Evolutionary conservation across 164 flowering plant species (phyloP), one percentile per base, ranked within the genome.

Genomic region (Euptelea pleiosperma): DNA sequence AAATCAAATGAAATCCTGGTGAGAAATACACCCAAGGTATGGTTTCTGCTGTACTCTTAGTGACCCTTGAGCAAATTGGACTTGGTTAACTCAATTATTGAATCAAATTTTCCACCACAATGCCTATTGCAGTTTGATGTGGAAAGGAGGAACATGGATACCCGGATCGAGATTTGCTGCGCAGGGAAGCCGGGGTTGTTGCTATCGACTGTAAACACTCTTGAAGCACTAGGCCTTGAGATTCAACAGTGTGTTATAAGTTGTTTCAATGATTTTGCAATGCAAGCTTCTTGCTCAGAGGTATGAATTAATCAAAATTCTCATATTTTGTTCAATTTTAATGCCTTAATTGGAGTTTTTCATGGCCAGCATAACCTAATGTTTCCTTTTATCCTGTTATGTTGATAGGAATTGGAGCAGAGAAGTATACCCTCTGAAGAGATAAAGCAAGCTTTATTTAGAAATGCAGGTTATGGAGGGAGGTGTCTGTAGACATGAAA

Each of bases 191-290:
- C 88, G 1, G 90, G 90, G 7, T 65, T 86, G 64, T 35, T 86
- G 67, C 66, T 79, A 4, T 82, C 96, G 5, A 89, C 87, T 0
- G 70, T 89, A 18, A 63, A 47, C 31, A 79, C 87, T 2, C 50
- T 89, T 9, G 96, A 89, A 64, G 82, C 82, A 54, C 58, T 81
- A 42, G 96, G 92, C 63, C 79, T 89, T 42, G 85, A 86, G 69
- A 84, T 89, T 73, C 79, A 89, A 63, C 87, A 86, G 28, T 89
- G 96, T 70, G 92, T 89, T n/a, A 79, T 89, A 33, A 85, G 92
- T 67, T 89, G 90, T 22, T 85, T 89, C 71, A 79, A 78, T 69
- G 96, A 89, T 28, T 89, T 89, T 63, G 71, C 82, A 54, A 52
- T 84, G 71, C 88, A 85, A 60, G 96, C 92, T 61, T 77, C 86